Conservation (phyloP, 257 asterid species). For the Solanum paucissectum region DNA sequence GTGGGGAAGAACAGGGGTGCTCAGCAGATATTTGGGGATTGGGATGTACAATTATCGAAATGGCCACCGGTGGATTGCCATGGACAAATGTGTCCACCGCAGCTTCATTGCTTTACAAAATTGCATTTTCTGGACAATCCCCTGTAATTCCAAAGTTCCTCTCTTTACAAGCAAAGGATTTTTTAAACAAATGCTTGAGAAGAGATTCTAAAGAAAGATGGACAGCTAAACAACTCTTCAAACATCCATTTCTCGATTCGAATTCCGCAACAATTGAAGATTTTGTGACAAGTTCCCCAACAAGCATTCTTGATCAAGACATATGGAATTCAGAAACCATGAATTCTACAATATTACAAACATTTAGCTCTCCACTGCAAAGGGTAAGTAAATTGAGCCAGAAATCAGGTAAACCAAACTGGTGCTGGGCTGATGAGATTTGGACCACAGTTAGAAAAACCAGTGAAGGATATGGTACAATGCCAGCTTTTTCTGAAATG, state of each 20-base stretch:
- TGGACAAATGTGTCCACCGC: conserved; percentile 36
- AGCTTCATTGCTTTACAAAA: conserved; percentile 28
- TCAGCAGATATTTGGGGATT: conserved; percentile 73
- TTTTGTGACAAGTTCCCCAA: conserved; percentile 34
- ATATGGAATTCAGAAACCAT: conserved; percentile 40
- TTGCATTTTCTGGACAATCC: conserved; percentile 47
- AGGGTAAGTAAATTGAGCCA: conserved; percentile 19
- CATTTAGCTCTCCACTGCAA: not conserved
- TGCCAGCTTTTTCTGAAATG: not conserved
- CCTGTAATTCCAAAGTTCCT: conserved; percentile 45
- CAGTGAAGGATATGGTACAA: not conserved
- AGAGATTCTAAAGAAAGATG: conserved; percentile 44
- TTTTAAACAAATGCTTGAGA: conserved; percentile 48
- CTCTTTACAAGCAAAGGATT: conserved; percentile 50
- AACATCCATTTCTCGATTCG: conserved; percentile 44
- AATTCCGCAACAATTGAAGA: not conserved
- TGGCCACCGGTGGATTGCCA: conserved; percentile 56
- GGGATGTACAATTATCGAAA: conserved; percentile 71
- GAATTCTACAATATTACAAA: not conserved
- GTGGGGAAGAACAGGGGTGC: conserved; percentile 59
- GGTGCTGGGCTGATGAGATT: conserved; percentile 22
- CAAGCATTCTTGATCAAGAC: conserved; percentile 62
- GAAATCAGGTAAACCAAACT: conserved; percentile 19
- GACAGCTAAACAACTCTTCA: conserved; percentile 49
- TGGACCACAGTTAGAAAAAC: conserved; percentile 42